These are phyloP conservation scores for Glonium stellatum DNA, from an alignment of 495 filamentous ascomycete species.

Conservation along the genomic window DNA sequence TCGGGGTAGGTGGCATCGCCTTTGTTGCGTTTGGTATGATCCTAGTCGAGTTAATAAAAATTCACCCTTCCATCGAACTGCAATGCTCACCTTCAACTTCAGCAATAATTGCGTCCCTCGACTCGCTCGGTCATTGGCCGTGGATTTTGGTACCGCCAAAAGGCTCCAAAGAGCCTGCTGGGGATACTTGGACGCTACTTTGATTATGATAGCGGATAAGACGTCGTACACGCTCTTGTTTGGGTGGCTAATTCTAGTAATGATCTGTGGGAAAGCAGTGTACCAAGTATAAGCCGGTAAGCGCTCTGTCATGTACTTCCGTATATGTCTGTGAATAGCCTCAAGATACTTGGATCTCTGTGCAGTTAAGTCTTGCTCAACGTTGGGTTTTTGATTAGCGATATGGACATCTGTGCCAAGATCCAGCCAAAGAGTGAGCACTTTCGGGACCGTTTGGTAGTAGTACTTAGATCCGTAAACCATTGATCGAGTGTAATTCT, in stretches of 20 bases:
- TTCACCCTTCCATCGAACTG: slow-evolving; percentile 2
- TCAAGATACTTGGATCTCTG: slow-evolving; percentile 60
- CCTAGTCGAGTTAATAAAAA: slow-evolving; percentile 12
- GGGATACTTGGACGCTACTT: slow-evolving; percentile 70
- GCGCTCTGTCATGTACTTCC: slow-evolving; percentile 58
- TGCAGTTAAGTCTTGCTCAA: slow-evolving; percentile 39
- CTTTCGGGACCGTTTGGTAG: slow-evolving; percentile 82
- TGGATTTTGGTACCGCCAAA: slow-evolving; percentile 66
- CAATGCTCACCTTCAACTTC: slow-evolving; percentile 36
- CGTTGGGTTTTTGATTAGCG: slow-evolving; percentile 27
- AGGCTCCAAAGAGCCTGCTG: slow-evolving; percentile 92
- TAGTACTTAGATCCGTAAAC: slow-evolving; percentile 88
- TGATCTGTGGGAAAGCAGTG: slow-evolving; percentile 84
- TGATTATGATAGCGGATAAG: slow-evolving; percentile 70
- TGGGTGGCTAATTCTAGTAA: slow-evolving; percentile 84
- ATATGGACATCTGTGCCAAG: slow-evolving; percentile 68
- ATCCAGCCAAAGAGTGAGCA: slow-evolving; percentile 91
- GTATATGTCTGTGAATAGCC: slow-evolving; percentile 62
- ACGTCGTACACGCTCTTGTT: slow-evolving; percentile 66
- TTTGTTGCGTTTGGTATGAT: slow-evolving; percentile 11
- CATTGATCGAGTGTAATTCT: slow-evolving; percentile 84
- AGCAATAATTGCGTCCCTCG: slow-evolving; percentile 45
- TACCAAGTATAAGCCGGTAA: slow-evolving; percentile 87
- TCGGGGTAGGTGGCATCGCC: slow-evolving; percentile 32
- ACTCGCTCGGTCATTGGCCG: slow-evolving; percentile 43